These are phyloP conservation scores for Isatis lusitanica DNA, from an alignment of 441 rosid genomes.

Conservation along the genomic window DNA sequence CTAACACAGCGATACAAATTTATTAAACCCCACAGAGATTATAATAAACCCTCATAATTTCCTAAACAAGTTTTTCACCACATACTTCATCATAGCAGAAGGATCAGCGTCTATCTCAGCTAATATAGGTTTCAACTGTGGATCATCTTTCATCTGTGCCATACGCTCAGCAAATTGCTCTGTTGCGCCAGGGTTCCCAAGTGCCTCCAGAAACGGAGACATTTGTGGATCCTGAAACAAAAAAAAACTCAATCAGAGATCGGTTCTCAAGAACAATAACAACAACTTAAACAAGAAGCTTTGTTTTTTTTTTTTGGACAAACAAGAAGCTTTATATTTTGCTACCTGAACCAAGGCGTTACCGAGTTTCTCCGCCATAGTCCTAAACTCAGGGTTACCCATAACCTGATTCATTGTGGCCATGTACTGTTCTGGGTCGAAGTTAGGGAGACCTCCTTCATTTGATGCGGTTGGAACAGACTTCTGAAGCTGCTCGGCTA, in stretches of 20 bases:
- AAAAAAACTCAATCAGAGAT: conserved; percentile 6
- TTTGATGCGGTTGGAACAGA: conserved; percentile 59
- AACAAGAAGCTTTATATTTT: not conserved
- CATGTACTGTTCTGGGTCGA: conserved; percentile 77
- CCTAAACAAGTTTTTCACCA: not conserved
- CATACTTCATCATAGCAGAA: conserved; percentile 91
- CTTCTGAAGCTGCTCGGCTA: conserved; percentile 96
- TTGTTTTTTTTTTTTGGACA: too few species aligned
- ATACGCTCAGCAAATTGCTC: conserved; percentile 87
- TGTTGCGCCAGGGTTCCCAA: conserved; percentile 65
- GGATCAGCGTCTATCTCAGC: conserved; percentile 91
- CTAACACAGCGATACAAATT: conserved; percentile 37
- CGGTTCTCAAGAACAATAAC: not conserved
- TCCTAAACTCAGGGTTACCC: conserved; percentile 88
- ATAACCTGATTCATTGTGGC: conserved; percentile 91
- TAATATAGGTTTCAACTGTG: conserved; percentile 75
- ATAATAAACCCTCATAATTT: not conserved
- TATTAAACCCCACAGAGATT: not conserved
- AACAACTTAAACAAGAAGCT: not conserved
- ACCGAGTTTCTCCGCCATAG: conserved; percentile 96
- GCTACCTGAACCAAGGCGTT: conserved; percentile 86
- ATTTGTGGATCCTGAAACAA: conserved; percentile 81
- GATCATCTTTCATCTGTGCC: conserved; percentile 83
- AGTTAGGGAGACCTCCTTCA: conserved; percentile 66
- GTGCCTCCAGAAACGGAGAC: conserved; percentile 85